Conservation (phyloP, 352 stramenopile genomes). For the Blastocystis sp. region DNA sequence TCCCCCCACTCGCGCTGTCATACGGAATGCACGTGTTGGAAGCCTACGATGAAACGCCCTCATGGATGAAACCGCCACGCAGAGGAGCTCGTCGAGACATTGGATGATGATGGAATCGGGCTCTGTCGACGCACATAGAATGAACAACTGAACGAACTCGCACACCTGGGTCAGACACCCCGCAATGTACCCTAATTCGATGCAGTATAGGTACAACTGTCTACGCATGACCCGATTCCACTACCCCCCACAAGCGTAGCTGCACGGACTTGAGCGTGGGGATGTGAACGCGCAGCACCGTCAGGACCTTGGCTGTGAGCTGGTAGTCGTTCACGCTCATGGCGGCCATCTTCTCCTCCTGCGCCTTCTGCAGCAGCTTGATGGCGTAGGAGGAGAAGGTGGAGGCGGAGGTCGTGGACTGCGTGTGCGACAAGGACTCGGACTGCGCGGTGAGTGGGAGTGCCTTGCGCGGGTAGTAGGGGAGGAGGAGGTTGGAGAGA, state of each 20-base stretch:
- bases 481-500: neutral
- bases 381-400: neutral
- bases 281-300: neutral
- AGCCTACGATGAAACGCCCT: neutral
- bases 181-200: neutral
- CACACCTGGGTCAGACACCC: constrained; percentile 1
- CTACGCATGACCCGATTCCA: neutral
- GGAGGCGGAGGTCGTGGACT: neutral
- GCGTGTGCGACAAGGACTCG: neutral
- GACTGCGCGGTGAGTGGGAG: too few species aligned
- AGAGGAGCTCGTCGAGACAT: too few species aligned
- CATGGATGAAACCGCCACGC: neutral
- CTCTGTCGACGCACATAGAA: neutral
- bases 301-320: neutral
- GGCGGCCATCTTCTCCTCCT: neutral
- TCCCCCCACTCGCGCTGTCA: neutral
- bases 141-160: neutral
- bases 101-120: too few species aligned
- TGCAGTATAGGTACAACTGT: neutral
- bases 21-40: constrained; percentile 9
- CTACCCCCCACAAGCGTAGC: neutral
- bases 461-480: neutral
- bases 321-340: neutral
- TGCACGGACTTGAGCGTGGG: neutral
- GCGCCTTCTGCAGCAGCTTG: neutral